Base-by-base conservation (phyloP, 768 basidiomycete genomes). In the Cystobasidium onofrii region DNA sequence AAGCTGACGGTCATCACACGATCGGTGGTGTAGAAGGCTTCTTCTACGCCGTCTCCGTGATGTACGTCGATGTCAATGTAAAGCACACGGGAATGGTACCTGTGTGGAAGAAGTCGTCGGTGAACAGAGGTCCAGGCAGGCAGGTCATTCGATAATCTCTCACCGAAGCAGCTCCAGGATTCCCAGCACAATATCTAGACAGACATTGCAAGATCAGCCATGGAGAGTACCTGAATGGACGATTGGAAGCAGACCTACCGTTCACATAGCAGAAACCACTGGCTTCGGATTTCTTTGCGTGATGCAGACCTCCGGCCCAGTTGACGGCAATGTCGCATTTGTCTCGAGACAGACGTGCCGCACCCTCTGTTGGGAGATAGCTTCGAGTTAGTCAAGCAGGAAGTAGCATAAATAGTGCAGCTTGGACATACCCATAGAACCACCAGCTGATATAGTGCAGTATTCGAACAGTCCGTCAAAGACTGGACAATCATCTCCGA, bases 1-100 rank as follows among this genome's bases (percentile, higher is more conserved):
- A 98, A 96, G 78, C 91, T 93, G 79, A 88, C 88, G 0, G 95
- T 98, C 96, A 98, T 98, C 72, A 99, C 96, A 54, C 96, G 86
- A 80, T 99, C 95, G 25, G 96, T 98, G 1, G 93, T 94, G 81
- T 98, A 99, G 81, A 99, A 99, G 0, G 96, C 96, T 82, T 99
- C 96, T 80, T 99, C 96, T 27, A 99, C 96, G 52, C 96, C 96
- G 81, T 99, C 96, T 18, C 96, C 96, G 75, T 99, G 96, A 80
- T 99, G 96, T 0, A 96, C 91, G 80, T 99, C 96, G 73, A 99
- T 94, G 80, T 99, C 96, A 77, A 99, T 93, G 82, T 99, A 99
- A 25, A 99, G 85, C 33, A 99, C 96, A 39, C 96, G 87, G 15
- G 87, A 87, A 80, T 98, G 93, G 81, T 96, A 96, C 77, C 92